Conservation (phyloP, 306 rosid genomes). For the Castanospermum australe region DNA sequence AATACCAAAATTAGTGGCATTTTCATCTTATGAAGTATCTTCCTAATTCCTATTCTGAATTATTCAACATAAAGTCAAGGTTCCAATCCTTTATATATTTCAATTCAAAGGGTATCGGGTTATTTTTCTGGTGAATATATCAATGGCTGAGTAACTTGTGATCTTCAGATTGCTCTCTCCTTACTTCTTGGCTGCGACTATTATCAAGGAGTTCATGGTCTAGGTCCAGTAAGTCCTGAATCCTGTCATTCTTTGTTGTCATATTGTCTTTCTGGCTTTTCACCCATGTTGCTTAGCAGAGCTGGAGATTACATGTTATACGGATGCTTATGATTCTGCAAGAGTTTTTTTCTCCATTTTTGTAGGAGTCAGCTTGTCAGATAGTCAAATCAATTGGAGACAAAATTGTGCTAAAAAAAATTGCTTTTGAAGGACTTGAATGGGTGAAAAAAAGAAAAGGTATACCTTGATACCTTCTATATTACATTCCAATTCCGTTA, state of each 20-base stretch:
- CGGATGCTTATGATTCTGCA: conserved; percentile 20
- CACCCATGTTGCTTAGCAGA: background rate
- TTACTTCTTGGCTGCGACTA: conserved; percentile 85
- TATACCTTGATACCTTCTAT: conserved; percentile 19
- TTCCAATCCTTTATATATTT: background rate
- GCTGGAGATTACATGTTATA: conserved; percentile 5
- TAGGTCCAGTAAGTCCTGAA: conserved; percentile 66
- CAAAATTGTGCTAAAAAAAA: conserved; percentile 56
- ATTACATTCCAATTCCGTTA: background rate
- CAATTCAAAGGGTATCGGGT: conserved; percentile 4
- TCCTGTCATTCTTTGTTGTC: background rate
- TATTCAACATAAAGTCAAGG: background rate
- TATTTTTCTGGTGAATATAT: conserved; percentile 16
- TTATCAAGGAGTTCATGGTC: conserved; percentile 65
- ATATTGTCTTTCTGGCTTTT: background rate
- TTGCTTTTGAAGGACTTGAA: conserved; percentile 72
- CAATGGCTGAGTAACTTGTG: conserved; percentile 32
- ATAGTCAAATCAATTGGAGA: conserved; percentile 73
- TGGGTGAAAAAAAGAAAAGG: conserved; percentile 55
- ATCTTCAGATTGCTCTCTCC: conserved; percentile 72
- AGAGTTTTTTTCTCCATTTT: conserved; percentile 18
- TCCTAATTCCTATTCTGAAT: background rate
- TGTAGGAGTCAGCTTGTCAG: conserved; percentile 77
- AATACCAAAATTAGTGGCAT: background rate
- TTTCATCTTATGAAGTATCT: background rate